Evolutionary conservation across 768 basidiomycete genomes (phyloP).

Genomic region (Podaxis sp.): DNA sequence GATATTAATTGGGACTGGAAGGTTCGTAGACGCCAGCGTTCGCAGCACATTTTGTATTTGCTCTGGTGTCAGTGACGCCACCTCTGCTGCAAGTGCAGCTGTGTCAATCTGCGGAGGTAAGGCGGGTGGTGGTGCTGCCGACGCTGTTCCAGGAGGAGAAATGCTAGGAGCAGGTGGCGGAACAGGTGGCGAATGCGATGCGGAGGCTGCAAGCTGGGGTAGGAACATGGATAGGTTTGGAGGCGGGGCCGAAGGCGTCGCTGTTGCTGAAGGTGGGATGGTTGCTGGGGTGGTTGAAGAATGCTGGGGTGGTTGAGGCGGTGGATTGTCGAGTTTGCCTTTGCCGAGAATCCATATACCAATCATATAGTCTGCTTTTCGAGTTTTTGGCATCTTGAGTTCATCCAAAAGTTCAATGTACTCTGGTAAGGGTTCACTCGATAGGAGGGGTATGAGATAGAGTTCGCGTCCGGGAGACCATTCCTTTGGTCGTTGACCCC

Average conservation of each 20-base stretch:
- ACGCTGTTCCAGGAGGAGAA: constrained; percentile 1
- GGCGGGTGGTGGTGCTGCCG: constrained; percentile 22
- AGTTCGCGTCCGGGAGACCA: constrained; percentile 79
- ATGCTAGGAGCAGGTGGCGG: background rate
- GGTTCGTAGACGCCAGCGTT: constrained; percentile 43
- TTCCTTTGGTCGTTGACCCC: constrained; percentile 75
- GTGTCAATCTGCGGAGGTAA: constrained; percentile 23
- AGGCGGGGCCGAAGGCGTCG: constrained; percentile 19
- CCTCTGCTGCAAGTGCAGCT: constrained; percentile 62
- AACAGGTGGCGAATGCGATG: background rate
- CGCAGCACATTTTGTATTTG: constrained; percentile 70
- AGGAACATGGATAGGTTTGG: constrained; percentile 17
- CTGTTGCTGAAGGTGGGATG: constrained; percentile 19
- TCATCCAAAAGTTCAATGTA: constrained; percentile 83
- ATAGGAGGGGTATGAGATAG: constrained; percentile 77
- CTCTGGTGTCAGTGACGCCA: constrained; percentile 72
- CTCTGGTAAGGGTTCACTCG: constrained; percentile 71
- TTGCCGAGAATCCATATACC: constrained; percentile 86
- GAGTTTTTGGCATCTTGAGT: constrained; percentile 60
- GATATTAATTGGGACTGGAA: constrained; percentile 23
- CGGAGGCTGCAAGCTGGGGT: background rate
- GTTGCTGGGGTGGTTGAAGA: constrained; percentile 16
- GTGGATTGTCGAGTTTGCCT: constrained; percentile 63
- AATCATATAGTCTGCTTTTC: constrained; percentile 67
- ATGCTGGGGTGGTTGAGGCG: constrained; percentile 21